phyloP scores from a whole-genome alignment of 805 yeast species.

The Wickerhamiella australiensis region DNA sequence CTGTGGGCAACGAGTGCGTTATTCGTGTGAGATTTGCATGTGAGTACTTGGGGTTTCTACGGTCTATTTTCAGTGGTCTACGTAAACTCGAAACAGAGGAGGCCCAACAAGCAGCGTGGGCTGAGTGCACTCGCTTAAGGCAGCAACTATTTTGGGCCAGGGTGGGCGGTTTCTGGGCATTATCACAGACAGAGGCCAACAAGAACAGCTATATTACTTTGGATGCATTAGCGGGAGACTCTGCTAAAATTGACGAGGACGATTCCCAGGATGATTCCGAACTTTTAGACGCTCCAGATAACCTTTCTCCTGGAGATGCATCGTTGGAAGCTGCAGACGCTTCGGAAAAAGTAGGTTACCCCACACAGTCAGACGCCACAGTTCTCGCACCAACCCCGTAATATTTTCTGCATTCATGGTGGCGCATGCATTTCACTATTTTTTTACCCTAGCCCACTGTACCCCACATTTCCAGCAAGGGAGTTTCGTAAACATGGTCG shows the following conservation, averaged over 20 bases:
- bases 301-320: not conserved
- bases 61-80: constrained; percentile 47
- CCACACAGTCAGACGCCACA: constrained; percentile 11
- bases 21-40: constrained; percentile 68
- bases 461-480: constrained; percentile 2
- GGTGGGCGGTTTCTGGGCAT: constrained; percentile 38
- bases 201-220: constrained; percentile 2
- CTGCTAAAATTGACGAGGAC: not conserved
- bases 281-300: not conserved
- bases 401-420: not conserved
- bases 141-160: constrained; percentile 74
- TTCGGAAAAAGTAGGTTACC: constrained; percentile 12
- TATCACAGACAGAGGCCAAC: constrained; percentile 1
- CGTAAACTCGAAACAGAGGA: constrained; percentile 44
- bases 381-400: constrained; percentile 5
- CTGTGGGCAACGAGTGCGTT: constrained; percentile 74
- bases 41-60: constrained; percentile 66
- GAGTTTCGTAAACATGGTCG: not conserved
- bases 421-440: not conserved
- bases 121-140: constrained; percentile 50
- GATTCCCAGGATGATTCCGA: not conserved
- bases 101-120: constrained; percentile 43
- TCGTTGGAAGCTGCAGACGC: constrained; percentile 5
- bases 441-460: not conserved
- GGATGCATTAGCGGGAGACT: not conserved